Percentiles rank a stretch among this genome's conserved stretches.
These are phyloP conservation scores for Prillingera fragicola DNA, from an alignment of 1,284 basidiomycete genomes.

Conservation along the genomic window DNA sequence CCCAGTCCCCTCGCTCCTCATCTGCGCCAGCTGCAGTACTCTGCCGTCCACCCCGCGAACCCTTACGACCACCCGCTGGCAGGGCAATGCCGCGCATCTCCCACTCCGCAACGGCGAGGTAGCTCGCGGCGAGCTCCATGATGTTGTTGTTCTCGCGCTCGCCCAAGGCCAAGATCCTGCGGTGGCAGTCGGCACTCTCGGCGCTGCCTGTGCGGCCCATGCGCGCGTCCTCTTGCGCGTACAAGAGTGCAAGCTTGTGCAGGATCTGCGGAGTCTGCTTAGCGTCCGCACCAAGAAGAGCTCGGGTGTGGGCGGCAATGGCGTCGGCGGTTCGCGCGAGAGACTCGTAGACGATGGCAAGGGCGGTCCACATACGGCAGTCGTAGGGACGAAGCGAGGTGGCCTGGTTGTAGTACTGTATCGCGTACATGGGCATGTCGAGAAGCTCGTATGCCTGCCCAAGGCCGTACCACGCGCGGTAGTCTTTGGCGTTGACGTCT, in stretches of 20 bases:
- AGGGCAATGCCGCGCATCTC: slow-evolving; percentile 54
- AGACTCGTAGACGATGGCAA: slow-evolving; percentile 90
- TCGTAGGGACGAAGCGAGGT: slow-evolving; percentile 92
- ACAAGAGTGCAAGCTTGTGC: slow-evolving; percentile 66
- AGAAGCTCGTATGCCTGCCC: slow-evolving; percentile 96
- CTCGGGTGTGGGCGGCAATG: slow-evolving; percentile 80
- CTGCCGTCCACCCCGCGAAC: slow-evolving; percentile 23
- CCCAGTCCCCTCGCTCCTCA: slow-evolving; percentile 31
- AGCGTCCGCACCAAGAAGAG: slow-evolving; percentile 74
- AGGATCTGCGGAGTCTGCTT: slow-evolving; percentile 69
- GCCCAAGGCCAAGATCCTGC: slow-evolving; percentile 64
- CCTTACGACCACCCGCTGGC: slow-evolving; percentile 1
- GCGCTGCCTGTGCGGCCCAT: slow-evolving; percentile 1
- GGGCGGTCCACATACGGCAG: slow-evolving; percentile 89
- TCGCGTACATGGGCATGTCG: slow-evolving; percentile 91
- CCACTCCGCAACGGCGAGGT: slow-evolving; percentile 71
- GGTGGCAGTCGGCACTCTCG: slow-evolving; percentile 32
- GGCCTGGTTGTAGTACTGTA: slow-evolving; percentile 95
- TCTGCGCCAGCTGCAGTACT: slow-evolving; percentile 53
- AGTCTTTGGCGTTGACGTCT: slow-evolving; percentile 93
- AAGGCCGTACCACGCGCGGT: slow-evolving; percentile 96
- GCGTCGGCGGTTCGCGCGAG: slow-evolving; percentile 74
- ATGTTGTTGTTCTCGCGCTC: slow-evolving; percentile 57
- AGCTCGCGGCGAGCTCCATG: slow-evolving; percentile 70
- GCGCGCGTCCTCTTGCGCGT: slow-evolving; percentile 41